These are phyloP conservation scores for Trametes punicea DNA, from an alignment of 768 basidiomycete species.

Conservation along the genomic window DNA sequence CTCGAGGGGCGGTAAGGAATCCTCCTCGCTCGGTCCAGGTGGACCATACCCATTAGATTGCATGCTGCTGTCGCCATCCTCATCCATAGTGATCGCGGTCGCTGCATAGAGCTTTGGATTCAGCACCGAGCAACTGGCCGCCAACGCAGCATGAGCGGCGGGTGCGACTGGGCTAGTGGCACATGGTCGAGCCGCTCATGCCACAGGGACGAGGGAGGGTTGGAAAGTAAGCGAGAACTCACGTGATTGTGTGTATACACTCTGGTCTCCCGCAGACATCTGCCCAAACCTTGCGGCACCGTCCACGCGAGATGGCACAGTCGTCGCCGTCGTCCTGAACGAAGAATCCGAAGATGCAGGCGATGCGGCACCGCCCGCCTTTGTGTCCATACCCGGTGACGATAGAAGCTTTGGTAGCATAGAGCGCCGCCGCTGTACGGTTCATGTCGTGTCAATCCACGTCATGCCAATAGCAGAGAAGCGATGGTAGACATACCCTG, in stretches of 20 bases:
- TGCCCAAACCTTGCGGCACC: not conserved
- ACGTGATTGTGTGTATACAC: constrained; percentile 21
- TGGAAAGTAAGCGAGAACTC: not conserved
- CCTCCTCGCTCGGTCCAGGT: constrained; percentile 42
- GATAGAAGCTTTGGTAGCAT: constrained; percentile 58
- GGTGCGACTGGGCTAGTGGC: no score
- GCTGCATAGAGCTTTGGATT: not conserved
- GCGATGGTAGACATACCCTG: constrained; percentile 46
- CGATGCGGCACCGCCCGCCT: not conserved
- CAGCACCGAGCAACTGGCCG: not conserved
- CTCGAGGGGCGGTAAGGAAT: constrained; percentile 61
- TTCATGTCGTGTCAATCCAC: not conserved
- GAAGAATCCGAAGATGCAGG: constrained; percentile 7
- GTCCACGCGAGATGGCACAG: not conserved
- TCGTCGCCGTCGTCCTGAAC: not conserved
- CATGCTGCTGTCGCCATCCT: constrained; percentile 18
- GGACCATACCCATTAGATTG: not conserved
- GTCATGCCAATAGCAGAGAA: not conserved
- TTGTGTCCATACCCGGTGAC: constrained; percentile 7
- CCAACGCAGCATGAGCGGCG: not conserved
- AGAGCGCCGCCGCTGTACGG: constrained; percentile 66
- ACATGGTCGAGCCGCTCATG: no score
- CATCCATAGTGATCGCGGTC: constrained; percentile 28
- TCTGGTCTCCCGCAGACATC: not conserved
- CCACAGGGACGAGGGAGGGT: no score